Percentiles rank a stretch among this genome's conserved stretches.
phyloP scores from a whole-genome alignment of 2,329 filamentous ascomycete species.

The Claviceps arundinis region DNA sequence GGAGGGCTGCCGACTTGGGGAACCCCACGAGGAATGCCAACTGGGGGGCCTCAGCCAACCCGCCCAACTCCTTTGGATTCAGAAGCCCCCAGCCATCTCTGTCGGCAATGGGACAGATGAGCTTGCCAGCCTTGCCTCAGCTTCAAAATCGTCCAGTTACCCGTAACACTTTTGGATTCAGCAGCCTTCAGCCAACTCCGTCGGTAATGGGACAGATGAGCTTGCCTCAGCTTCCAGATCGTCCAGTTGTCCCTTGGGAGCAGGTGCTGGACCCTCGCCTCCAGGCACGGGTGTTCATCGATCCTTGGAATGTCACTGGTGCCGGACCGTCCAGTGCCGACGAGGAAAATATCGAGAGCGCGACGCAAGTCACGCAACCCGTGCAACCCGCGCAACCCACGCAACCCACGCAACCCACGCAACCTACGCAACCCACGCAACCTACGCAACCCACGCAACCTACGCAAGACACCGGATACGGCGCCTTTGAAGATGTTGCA shows the following conservation, averaged over 20 bases:
- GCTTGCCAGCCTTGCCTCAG: constrained; percentile 1
- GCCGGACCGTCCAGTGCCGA: too few relatives aligned
- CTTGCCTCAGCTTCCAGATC: too few relatives aligned
- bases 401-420: too few relatives aligned
- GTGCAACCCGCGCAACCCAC: constrained; percentile 5
- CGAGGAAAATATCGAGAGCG: constrained; percentile 11
- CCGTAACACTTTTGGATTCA: too few relatives aligned
- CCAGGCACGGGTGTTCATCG: neutral
- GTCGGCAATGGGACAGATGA: constrained; percentile 3
- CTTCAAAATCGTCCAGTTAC: neutral
- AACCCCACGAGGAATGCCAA: too few relatives aligned
- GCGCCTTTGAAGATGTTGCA: constrained; percentile 15
- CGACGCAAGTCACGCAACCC: constrained; percentile 11
- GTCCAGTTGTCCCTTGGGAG: too few relatives aligned
- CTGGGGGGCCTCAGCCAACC: too few relatives aligned
- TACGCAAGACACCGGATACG: constrained; percentile 12
- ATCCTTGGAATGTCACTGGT: too few relatives aligned
- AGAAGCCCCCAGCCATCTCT: constrained; percentile 5
- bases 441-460: neutral
- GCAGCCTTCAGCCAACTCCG: too few relatives aligned
- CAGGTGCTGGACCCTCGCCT: neutral
- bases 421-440: constrained; percentile 6
- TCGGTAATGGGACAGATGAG: too few relatives aligned
- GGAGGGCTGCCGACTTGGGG: too few relatives aligned
- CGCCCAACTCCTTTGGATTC: constrained; percentile 4